Percentiles rank a stretch among this genome's conserved stretches.
phyloP scores from a whole-genome alignment of 352 stramenopile genomes.

The Phytophthora constricta region DNA sequence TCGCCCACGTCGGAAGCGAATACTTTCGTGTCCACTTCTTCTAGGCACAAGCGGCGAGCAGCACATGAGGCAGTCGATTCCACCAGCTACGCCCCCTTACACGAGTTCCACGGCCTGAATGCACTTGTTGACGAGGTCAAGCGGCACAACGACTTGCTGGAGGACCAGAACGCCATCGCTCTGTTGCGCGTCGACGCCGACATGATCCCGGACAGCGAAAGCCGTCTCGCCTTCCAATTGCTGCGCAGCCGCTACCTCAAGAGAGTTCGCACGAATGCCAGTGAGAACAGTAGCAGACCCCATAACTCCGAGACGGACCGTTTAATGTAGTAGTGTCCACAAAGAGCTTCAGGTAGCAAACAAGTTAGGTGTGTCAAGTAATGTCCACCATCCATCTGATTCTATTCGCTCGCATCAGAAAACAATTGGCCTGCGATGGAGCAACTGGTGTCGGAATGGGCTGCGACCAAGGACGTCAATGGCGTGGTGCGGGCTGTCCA shows the following conservation, averaged over 20 bases:
- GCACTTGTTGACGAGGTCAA: conserved; percentile 54
- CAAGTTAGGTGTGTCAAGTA: background rate
- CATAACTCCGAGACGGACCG: conserved; percentile 15
- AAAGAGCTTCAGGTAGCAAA: no score
- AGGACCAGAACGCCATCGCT: conserved; percentile 78
- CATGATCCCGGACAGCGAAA: conserved; percentile 52
- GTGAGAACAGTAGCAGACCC: conserved; percentile 14
- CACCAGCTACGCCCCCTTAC: conserved; percentile 2
- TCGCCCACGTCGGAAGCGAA: conserved; percentile 9
- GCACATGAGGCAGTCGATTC: conserved; percentile 24
- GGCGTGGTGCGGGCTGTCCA: conserved; percentile 10
- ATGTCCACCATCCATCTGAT: background rate
- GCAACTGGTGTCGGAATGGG: background rate
- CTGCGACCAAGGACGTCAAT: background rate
- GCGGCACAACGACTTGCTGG: conserved; percentile 69
- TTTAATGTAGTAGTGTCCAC: conserved; percentile 13
- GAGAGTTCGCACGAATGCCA: conserved; percentile 45
- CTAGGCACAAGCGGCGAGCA: conserved; percentile 24
- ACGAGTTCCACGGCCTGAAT: conserved; percentile 39
- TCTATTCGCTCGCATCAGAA: background rate
- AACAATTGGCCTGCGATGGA: background rate
- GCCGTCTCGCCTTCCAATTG: conserved; percentile 55
- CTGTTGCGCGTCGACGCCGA: conserved; percentile 64
- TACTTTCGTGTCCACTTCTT: background rate
- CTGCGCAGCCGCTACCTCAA: conserved; percentile 66